phyloP scores from a whole-genome alignment of 257 asterid species.

The Capsicum pubescens region DNA sequence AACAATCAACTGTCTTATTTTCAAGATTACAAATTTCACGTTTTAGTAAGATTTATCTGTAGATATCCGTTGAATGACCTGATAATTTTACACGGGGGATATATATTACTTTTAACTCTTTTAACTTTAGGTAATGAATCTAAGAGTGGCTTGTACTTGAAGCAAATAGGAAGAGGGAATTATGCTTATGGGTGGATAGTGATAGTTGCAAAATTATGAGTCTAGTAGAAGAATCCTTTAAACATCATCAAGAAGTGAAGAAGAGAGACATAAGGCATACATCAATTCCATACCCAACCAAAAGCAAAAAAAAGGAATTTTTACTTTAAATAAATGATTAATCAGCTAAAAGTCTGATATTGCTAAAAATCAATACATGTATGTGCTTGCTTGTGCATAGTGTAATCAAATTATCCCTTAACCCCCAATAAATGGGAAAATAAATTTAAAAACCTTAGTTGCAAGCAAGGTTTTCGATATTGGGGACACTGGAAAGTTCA shows the following conservation, averaged over 20 bases:
- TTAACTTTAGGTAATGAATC: constrained; percentile 5
- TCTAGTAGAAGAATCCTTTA: constrained; percentile 36
- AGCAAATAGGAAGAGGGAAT: constrained; percentile 51
- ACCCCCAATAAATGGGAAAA: background rate
- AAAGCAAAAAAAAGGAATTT: constrained; percentile 45
- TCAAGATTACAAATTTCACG: background rate
- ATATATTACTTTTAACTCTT: background rate
- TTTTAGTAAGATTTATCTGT: rapidly evolving
- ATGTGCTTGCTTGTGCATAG: background rate
- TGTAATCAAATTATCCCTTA: background rate
- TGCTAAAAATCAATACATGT: too few species aligned
- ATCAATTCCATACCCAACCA: constrained; percentile 39
- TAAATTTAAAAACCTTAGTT: constrained; percentile 17
- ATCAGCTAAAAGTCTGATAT: background rate
- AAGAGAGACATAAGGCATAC: constrained; percentile 43
- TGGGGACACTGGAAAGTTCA: constrained; percentile 4
- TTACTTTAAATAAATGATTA: constrained; percentile 39
- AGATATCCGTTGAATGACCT: background rate
- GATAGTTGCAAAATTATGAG: constrained; percentile 32
- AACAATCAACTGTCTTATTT: too few species aligned
- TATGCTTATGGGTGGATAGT: constrained; percentile 52
- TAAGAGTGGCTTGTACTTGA: constrained; percentile 60
- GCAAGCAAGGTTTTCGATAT: constrained; percentile 20
- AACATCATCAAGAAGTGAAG: constrained; percentile 33
- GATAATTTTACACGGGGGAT: background rate